Base-by-base conservation (phyloP, 495 filamentous ascomycete genomes). In the Jackrogersella multiformis region DNA sequence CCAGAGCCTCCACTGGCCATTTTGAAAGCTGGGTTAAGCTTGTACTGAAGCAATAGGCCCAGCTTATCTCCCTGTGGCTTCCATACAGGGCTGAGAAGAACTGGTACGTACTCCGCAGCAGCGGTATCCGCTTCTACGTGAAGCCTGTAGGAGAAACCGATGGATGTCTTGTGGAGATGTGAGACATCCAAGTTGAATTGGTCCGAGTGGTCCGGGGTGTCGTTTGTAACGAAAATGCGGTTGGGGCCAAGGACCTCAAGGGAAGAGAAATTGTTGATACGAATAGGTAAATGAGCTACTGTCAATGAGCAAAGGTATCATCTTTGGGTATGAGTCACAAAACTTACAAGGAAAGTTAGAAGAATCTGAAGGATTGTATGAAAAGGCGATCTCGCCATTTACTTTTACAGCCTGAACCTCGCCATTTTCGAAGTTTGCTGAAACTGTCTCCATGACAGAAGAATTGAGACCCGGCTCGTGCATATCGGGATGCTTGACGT, bases 161-260 rank as follows among this genome's bases (percentile, higher is more conserved):
- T 88, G 0, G 90, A 84, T 9, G 91, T 89, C 57, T 87, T 90
- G 46, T 86, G 82, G 54, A 97, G 85, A 66, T 85, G 88, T 7
- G 87, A 81, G 1, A 92, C 75, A 66, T 91, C 86, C 41, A 98
- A 79, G 4, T 81, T 84, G 77, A 97, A 99, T 71, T 95, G 90
- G 42, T 94, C 95, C 7, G 90, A 81, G 57, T 84, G 89, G 35
- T 92, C 89, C 2, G 73, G 63, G 10, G 82, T 79, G n/a, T 86
- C 81, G 68, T 90, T 88, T 15, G 85, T 84, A 55, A 97, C 88
- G 75, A 98, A 96, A 56, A 91, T 87, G 28, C 92, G 92, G 76
- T 99, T 99, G 16, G 93, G 92, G 2, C 94, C 95, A 54, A 99
- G 93, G 74, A 93, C 94, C 67, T 97, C 94, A 10, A 99, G 85